phyloP scores from a whole-genome alignment of 345 rosid species.

The Melaleuca alternifolia region DNA sequence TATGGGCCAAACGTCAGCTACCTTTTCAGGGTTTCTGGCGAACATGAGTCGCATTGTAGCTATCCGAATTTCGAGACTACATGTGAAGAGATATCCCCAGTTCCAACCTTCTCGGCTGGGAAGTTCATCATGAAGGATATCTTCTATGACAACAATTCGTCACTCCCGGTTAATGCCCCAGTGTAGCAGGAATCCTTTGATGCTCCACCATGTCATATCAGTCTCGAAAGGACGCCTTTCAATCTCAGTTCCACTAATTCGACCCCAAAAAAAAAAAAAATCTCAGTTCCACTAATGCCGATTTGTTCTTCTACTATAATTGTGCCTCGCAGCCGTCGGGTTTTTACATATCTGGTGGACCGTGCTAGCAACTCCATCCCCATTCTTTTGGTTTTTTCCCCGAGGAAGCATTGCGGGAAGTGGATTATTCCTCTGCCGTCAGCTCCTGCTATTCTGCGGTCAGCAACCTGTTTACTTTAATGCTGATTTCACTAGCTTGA shows the following conservation, averaged over 20 bases:
- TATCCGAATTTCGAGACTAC: neutral
- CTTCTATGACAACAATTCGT: neutral
- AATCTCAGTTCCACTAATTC: neutral
- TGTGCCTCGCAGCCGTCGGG: neutral
- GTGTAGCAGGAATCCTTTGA: neutral
- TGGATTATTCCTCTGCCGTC: neutral
- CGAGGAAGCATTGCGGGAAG: neutral
- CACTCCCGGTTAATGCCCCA: neutral
- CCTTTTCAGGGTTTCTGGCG: conserved; percentile 1
- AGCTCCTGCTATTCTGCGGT: conserved; percentile 19
- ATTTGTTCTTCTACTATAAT: conserved; percentile 16
- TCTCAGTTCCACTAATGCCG: neutral
- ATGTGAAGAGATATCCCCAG: neutral
- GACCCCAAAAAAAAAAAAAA: no score
- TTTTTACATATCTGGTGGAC: neutral
- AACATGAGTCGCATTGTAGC: neutral
- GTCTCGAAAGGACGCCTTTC: conserved; percentile 21
- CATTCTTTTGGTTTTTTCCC: conserved; percentile 32
- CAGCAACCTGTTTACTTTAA: conserved; percentile 6
- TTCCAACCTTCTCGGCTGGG: neutral
- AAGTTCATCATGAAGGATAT: neutral
- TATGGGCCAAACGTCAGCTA: neutral
- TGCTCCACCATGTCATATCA: conserved; percentile 4
- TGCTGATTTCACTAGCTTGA: neutral
- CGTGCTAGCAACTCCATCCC: conserved; percentile 18